These are phyloP conservation scores for Rosa lucieae DNA, from an alignment of 306 rosid genomes.

Conservation along the genomic window DNA sequence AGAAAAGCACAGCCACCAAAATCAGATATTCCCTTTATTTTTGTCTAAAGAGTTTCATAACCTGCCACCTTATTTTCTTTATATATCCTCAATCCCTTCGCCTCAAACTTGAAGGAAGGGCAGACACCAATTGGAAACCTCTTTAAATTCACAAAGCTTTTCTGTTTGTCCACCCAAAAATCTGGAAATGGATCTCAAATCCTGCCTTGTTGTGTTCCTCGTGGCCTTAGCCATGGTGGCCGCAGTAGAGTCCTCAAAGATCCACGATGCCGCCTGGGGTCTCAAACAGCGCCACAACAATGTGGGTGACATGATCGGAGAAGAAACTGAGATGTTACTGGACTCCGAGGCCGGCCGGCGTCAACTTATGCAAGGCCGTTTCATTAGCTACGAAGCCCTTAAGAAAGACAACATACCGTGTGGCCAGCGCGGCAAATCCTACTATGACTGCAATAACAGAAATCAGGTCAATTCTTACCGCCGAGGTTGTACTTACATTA, in stretches of 20 bases:
- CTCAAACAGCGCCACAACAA: neutral
- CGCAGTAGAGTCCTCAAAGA: neutral
- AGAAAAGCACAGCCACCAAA: conserved; percentile 6
- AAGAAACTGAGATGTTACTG: neutral
- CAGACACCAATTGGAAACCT: neutral
- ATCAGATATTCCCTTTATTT: neutral
- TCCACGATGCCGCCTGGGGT: neutral
- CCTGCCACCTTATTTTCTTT: neutral
- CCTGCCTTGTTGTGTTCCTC: neutral
- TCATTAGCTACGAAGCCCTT: neutral
- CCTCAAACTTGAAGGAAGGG: neutral
- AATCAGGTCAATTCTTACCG: neutral
- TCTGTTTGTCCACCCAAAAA: neutral
- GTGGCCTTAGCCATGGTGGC: neutral
- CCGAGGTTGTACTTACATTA: neutral
- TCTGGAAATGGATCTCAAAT: neutral
- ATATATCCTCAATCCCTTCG: neutral
- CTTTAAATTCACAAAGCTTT: neutral
- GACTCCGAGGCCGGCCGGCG: neutral
- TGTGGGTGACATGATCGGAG: conserved; percentile 1
- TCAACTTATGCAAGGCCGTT: neutral
- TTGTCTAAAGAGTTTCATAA: neutral
- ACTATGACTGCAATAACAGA: neutral
- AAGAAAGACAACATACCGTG: neutral
- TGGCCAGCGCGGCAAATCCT: neutral